A percentile compares a stretch with the other conserved stretches of the same genome.
Evolutionary conservation across 2,329 filamentous ascomycete species (phyloP).

Genomic region (Verticillium nonalfalfae): DNA sequence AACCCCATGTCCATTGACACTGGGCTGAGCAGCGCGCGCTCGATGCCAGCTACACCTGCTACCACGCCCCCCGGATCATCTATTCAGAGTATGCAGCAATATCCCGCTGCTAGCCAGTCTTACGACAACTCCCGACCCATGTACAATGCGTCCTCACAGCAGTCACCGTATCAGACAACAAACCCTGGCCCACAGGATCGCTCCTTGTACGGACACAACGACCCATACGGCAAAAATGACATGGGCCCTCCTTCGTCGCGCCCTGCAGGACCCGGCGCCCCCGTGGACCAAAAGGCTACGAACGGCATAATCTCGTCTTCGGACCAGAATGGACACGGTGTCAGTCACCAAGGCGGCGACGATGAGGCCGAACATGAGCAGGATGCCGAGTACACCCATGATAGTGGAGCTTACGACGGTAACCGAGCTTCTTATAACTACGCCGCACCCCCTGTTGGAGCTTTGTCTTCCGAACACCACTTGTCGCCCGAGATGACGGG

Average conservation of each 20-base stretch:
- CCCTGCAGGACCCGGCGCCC: slow-evolving; percentile 18
- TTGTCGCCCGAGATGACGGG: slow-evolving; percentile 77
- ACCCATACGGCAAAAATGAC: slow-evolving; percentile 72
- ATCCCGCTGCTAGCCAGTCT: slow-evolving; percentile 59
- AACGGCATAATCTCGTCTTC: slow-evolving; percentile 62
- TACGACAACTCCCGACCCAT: slow-evolving; percentile 76
- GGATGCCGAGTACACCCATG: slow-evolving; percentile 81
- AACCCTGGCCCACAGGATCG: slow-evolving; percentile 53
- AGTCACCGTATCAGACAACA: slow-evolving; percentile 64
- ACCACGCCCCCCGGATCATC: slow-evolving; percentile 78
- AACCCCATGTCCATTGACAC: slow-evolving; percentile 80
- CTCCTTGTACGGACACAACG: slow-evolving; percentile 60
- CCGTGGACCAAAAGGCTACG: slow-evolving; percentile 52
- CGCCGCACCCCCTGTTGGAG: slow-evolving; percentile 58
- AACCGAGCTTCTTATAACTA: slow-evolving; percentile 75
- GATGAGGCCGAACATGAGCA: slow-evolving; percentile 71
- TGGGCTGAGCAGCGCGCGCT: slow-evolving; percentile 69
- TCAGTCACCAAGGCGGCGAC: slow-evolving; percentile 47
- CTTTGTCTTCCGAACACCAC: slow-evolving; percentile 69
- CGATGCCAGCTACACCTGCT: slow-evolving; percentile 85
- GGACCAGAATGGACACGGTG: slow-evolving; percentile 46
- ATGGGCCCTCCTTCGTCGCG: slow-evolving; percentile 77
- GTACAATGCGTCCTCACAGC: slow-evolving; percentile 68
- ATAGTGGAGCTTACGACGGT: slow-evolving; percentile 66
- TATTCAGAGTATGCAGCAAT: slow-evolving; percentile 73